These are phyloP conservation scores for Phytophthora colocasiae DNA, from an alignment of 352 stramenopile species.

Conservation along the genomic window DNA sequence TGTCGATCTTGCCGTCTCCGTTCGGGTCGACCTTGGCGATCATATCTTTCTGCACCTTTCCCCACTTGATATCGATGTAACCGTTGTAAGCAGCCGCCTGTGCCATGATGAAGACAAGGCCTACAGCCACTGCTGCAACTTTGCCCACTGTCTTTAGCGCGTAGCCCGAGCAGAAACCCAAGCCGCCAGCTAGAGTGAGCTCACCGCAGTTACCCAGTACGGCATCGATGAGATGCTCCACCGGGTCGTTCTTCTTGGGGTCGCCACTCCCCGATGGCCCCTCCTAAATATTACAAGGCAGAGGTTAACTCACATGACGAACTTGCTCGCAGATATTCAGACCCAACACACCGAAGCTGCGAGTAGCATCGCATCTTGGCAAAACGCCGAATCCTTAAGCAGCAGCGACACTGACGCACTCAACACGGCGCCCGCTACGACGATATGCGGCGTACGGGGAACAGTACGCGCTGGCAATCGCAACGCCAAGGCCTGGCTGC, in stretches of 20 bases:
- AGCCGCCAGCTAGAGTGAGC: constrained; percentile 67
- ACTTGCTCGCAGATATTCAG: neutral
- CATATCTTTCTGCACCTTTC: constrained; percentile 89
- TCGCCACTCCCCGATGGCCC: constrained; percentile 38
- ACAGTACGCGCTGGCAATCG: constrained; percentile 32
- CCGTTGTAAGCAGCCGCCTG: constrained; percentile 83
- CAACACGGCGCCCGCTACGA: constrained; percentile 55
- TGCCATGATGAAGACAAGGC: constrained; percentile 78
- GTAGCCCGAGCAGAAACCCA: constrained; percentile 89
- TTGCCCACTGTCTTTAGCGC: constrained; percentile 88
- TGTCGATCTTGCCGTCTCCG: constrained; percentile 87
- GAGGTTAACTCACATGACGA: neutral
- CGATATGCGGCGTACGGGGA: constrained; percentile 28
- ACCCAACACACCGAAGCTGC: constrained; percentile 34
- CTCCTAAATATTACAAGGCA: constrained; percentile 27
- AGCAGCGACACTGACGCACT: constrained; percentile 53
- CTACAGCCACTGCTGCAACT: constrained; percentile 74
- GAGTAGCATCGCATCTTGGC: constrained; percentile 52
- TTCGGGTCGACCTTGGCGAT: constrained; percentile 84
- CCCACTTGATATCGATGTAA: constrained; percentile 92
- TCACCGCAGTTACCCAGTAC: constrained; percentile 69
- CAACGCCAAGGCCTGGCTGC: constrained; percentile 40
- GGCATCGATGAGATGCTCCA: constrained; percentile 74
- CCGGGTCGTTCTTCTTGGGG: constrained; percentile 49
- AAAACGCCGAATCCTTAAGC: constrained; percentile 55